Percentiles rank a stretch among this genome's conserved stretches.
These are phyloP conservation scores for Populus hybrid DNA, from an alignment of 441 rosid species.

Conservation along the genomic window DNA sequence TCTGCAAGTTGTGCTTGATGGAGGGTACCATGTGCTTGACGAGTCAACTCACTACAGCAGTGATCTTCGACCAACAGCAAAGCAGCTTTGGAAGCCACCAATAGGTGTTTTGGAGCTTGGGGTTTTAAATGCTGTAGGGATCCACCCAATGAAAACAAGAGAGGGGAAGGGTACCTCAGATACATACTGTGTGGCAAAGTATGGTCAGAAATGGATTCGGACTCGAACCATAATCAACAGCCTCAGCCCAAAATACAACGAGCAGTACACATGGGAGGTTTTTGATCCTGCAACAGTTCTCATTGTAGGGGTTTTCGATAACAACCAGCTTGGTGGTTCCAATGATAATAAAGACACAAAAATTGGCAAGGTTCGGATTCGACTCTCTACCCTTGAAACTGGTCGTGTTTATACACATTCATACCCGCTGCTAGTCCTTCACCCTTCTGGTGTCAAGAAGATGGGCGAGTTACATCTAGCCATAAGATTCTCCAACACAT, in stretches of 20 bases:
- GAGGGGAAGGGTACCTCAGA: conserved; percentile 81
- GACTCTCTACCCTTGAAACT: conserved; percentile 79
- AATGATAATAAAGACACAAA: conserved; percentile 45
- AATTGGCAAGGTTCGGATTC: conserved; percentile 76
- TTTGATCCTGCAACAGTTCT: conserved; percentile 88
- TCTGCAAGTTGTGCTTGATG: conserved; percentile 67
- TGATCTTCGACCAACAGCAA: conserved; percentile 87
- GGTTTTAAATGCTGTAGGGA: conserved; percentile 63
- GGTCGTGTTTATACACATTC: conserved; percentile 77
- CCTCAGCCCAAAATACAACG: conserved; percentile 82
- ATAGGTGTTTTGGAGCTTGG: conserved; percentile 87
- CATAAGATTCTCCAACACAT: conserved; percentile 72
- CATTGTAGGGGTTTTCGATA: conserved; percentile 81
- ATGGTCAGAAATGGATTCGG: conserved; percentile 90
- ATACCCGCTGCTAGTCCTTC: conserved; percentile 78
- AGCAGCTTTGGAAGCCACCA: conserved; percentile 75
- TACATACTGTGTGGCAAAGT: conserved; percentile 93
- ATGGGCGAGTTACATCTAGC: conserved; percentile 93
- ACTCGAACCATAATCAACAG: conserved; percentile 69
- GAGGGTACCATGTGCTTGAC: conserved; percentile 97
- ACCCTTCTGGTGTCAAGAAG: conserved; percentile 83
- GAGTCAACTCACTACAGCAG: conserved; percentile 88
- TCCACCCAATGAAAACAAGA: conserved; percentile 67
- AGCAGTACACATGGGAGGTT: conserved; percentile 98
- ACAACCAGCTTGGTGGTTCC: conserved; percentile 52